Conservation (phyloP, 2,329 filamentous ascomycete species). For the Fusarium neocosmosporiellum region DNA sequence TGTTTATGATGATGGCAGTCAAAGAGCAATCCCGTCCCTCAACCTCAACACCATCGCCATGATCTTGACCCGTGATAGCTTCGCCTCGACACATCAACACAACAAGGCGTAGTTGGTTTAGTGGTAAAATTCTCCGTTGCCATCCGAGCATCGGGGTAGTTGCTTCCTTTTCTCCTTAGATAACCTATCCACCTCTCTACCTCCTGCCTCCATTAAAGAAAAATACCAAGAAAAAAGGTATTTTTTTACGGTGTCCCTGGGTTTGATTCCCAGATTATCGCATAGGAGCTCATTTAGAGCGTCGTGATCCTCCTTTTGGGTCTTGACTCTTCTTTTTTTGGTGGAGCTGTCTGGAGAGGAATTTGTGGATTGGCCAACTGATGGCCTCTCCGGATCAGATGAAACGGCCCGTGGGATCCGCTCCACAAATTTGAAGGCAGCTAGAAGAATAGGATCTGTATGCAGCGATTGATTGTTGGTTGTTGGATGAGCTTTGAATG, state of each 20-base stretch:
- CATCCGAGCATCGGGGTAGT: conserved; percentile 21
- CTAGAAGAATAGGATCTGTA: background rate
- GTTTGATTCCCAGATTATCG: conserved; percentile 29
- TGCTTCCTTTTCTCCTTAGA: no score
- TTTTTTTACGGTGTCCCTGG: conserved; percentile 1
- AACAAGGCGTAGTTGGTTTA: conserved; percentile 20
- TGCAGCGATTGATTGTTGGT: background rate
- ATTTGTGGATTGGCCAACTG: background rate
- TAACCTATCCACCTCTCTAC: no score
- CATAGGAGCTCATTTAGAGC: background rate
- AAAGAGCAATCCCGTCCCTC: background rate
- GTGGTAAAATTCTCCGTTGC: conserved; percentile 30
- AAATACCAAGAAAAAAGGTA: no score
- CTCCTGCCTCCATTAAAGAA: no score
- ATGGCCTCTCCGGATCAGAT: background rate
- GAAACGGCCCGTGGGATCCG: background rate
- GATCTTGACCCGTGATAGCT: background rate
- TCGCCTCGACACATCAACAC: background rate
- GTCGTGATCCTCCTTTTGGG: background rate
- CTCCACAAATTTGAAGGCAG: background rate
- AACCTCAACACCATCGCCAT: background rate
- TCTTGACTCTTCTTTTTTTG: background rate
- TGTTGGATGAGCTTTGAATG: background rate
- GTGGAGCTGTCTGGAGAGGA: background rate
- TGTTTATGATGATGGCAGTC: background rate